phyloP scores from a whole-genome alignment of 352 stramenopile species.

The Saprolegnia diclina region DNA sequence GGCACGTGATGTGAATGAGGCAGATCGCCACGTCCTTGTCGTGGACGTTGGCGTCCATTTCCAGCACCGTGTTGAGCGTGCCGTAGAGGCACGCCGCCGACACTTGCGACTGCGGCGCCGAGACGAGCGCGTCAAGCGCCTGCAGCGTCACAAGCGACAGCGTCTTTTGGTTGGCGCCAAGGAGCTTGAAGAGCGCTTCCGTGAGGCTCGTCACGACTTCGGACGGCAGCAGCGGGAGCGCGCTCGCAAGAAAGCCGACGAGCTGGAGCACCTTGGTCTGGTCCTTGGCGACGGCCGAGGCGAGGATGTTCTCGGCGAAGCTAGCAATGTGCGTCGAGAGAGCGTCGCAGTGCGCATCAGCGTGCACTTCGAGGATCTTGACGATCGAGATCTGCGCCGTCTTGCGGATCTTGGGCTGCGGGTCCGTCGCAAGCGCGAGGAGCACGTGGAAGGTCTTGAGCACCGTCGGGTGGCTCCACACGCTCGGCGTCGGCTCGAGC shows the following conservation, averaged over 20 bases:
- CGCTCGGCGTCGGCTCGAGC: constrained; percentile 55
- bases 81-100: constrained; percentile 60
- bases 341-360: constrained; percentile 59
- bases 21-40: constrained; percentile 56
- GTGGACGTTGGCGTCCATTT: constrained; percentile 53
- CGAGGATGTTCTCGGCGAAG: constrained; percentile 79
- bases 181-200: constrained; percentile 61
- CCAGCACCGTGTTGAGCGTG: constrained; percentile 55
- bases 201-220: constrained; percentile 77
- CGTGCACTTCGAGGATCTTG: constrained; percentile 67
- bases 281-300: constrained; percentile 54
- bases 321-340: constrained; percentile 83
- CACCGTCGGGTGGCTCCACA: constrained; percentile 62
- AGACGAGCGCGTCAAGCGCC: constrained; percentile 52
- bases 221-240: constrained; percentile 67
- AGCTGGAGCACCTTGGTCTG: constrained; percentile 68
- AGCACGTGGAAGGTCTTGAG: constrained; percentile 74
- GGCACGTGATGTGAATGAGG: constrained; percentile 58
- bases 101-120: constrained; percentile 50
- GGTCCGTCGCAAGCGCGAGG: constrained; percentile 67
- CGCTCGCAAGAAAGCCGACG: constrained; percentile 72
- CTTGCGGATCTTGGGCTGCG: constrained; percentile 81
- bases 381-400: constrained; percentile 63
- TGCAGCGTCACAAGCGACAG: constrained; percentile 75
- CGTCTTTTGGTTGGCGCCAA: constrained; percentile 69